Conservation (phyloP, 257 asterid genomes). For the Fraxinus excelsior region DNA sequence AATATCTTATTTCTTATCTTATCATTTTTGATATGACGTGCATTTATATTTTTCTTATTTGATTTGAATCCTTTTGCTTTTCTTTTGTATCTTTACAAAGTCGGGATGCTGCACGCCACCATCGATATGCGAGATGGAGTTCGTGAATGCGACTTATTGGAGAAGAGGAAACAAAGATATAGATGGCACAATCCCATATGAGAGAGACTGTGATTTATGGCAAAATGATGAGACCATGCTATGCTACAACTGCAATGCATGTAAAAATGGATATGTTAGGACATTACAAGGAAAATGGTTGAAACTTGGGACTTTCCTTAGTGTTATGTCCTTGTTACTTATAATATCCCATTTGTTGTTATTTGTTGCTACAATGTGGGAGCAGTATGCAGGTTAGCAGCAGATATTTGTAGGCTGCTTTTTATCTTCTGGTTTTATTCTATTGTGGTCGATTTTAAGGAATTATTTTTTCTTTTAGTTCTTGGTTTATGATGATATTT, state of each 20-base stretch:
- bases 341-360: slow-evolving; percentile 26
- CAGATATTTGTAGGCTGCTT: background rate
- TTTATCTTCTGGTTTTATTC: background rate
- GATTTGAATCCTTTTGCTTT: too few species aligned
- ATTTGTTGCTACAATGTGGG: slow-evolving; percentile 35
- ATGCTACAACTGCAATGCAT: slow-evolving; percentile 44
- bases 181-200: slow-evolving; percentile 7
- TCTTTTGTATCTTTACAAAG: slow-evolving; percentile 12
- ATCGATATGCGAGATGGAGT: slow-evolving; percentile 37
- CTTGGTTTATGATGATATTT: background rate
- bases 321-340: slow-evolving; percentile 36
- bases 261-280: slow-evolving; percentile 37
- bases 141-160: slow-evolving; percentile 43
- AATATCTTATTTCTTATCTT: background rate
- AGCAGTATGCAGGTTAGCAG: slow-evolving; percentile 10
- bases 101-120: slow-evolving; percentile 49
- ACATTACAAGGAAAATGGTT: slow-evolving; percentile 41
- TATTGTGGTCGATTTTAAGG: background rate
- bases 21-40: background rate
- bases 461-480: background rate
- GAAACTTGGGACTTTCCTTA: slow-evolving; percentile 33
- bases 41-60: too few species aligned
- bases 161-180: background rate
- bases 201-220: slow-evolving; percentile 41
- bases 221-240: slow-evolving; percentile 32